Base-by-base conservation (phyloP, 192 early-diverging fungal species). In the Backusella sp. region DNA sequence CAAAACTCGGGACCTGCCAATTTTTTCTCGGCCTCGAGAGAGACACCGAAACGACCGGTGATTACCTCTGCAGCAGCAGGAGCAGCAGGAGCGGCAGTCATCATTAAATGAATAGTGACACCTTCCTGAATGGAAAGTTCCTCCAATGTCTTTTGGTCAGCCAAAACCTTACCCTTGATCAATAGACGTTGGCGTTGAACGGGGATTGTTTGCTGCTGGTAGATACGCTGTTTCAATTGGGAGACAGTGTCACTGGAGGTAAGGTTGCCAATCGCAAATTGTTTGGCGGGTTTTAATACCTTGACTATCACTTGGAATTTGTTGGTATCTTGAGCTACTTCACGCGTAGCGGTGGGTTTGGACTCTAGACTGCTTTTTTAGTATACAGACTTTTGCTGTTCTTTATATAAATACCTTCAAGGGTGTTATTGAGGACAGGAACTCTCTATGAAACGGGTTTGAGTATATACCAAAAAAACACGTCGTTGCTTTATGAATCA, bases 131-230 rank as follows among this genome's bases (percentile, higher is more conserved):
- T 59, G 8, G 75, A 77, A 67, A 89, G 88, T 28, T 91, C 89
- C 4, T 52, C 70, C 66, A 91, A 69, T n/a, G 75, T 72, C 67
- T 88, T 88, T 56, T 72, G 83, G 74, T 91, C 90, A 5, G 80
- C 37, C 46, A 91, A 77, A 3, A 85, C 84, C 70, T 91, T 91
- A 26, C 90, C 90, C 62, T 87, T 89, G 32, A 91, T 76, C 65
- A 91, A 83, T 28, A 91, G 75, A 32, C 90, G 85, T 72, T 91
- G 90, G 17, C 83, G 78, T 6, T 68, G 66, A 2, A 72, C 67
- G 6, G 82, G 72, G 36, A 79, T 59, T 15, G 73, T 39, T 15
- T 46, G 67, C 15, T 77, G 76, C 67, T 83, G 78, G 53, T 79
- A 79, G 14, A 83, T 77, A 39, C 82, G 72, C 30, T 77, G 39